Evolutionary conservation across 176 grass and related monocot species (phyloP).

Genomic region (Cenchrus fungigraminus): DNA sequence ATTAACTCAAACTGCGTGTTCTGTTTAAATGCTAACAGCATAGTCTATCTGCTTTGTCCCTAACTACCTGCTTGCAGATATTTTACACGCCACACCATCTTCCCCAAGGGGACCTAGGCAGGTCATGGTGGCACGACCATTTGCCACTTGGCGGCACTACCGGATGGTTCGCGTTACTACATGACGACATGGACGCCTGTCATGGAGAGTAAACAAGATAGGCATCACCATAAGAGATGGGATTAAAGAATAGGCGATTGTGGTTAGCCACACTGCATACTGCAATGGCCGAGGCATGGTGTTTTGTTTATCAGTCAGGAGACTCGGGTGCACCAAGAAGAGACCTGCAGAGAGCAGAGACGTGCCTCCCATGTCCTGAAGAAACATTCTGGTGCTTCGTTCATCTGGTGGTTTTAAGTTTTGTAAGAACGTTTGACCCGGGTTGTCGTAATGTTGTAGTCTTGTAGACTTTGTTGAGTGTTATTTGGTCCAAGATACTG

Average conservation of each 20-base stretch:
- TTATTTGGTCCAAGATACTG: background rate
- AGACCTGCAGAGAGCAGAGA: background rate
- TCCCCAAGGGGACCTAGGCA: background rate
- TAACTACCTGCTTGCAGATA: background rate
- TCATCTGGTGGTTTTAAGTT: background rate
- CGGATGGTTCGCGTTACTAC: background rate
- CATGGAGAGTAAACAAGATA: slow-evolving; percentile 17
- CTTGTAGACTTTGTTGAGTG: background rate
- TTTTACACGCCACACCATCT: slow-evolving; percentile 18
- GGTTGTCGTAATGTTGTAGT: background rate
- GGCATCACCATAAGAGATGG: background rate
- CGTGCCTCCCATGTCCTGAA: slow-evolving; percentile 9
- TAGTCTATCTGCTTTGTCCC: slow-evolving; percentile 21
- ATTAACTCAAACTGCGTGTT: background rate
- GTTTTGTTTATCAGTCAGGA: slow-evolving; percentile 3
- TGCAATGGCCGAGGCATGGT: background rate
- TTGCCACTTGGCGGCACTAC: slow-evolving; percentile 34
- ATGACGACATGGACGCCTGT: slow-evolving; percentile 37
- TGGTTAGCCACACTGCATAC: slow-evolving; percentile 17
- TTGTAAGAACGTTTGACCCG: slow-evolving; percentile 22
- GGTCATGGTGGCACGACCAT: slow-evolving; percentile 33
- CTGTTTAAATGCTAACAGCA: slow-evolving; percentile 6
- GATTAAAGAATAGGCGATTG: slow-evolving; percentile 13
- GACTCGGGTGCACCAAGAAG: background rate
- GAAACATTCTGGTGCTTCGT: background rate